A percentile compares a stretch with the other conserved stretches of the same genome.
phyloP scores from a whole-genome alignment of 2,329 filamentous ascomycete genomes.

The Nemania sp. region DNA sequence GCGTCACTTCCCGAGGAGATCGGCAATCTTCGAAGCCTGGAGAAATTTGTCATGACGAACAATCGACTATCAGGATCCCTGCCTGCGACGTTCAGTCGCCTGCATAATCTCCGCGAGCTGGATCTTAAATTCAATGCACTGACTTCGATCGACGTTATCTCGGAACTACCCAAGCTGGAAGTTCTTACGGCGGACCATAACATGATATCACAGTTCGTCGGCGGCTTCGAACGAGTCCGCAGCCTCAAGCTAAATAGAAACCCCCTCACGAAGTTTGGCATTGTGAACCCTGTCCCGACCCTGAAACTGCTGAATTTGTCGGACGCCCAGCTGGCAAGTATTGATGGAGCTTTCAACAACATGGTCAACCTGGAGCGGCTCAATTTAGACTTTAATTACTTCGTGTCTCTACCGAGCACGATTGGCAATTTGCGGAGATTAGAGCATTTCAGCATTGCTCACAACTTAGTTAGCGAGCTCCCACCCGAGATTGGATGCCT shows the following conservation, averaged over 20 bases:
- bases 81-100: constrained; percentile 71
- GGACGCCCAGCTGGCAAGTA: constrained; percentile 85
- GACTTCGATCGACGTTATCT: constrained; percentile 84
- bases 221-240: constrained; percentile 82
- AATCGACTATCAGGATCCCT: constrained; percentile 81
- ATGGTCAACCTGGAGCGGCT: constrained; percentile 86
- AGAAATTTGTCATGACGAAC: constrained; percentile 93
- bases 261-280: constrained; percentile 90
- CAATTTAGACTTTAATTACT: constrained; percentile 92
- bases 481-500: constrained; percentile 89
- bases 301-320: constrained; percentile 87
- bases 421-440: constrained; percentile 82
- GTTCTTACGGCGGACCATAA: constrained; percentile 92
- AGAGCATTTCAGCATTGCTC: constrained; percentile 91
- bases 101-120: constrained; percentile 82
- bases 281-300: constrained; percentile 75
- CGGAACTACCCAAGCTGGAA: constrained; percentile 82
- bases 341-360: constrained; percentile 87
- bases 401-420: constrained; percentile 83
- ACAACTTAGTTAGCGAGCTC: constrained; percentile 83
- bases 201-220: constrained; percentile 84
- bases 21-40: constrained; percentile 76
- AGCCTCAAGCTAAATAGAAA: constrained; percentile 91
- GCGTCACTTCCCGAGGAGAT: constrained; percentile 76
- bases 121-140: constrained; percentile 94